phyloP scores from a whole-genome alignment of 768 basidiomycete genomes.

The Obba rivulosa region DNA sequence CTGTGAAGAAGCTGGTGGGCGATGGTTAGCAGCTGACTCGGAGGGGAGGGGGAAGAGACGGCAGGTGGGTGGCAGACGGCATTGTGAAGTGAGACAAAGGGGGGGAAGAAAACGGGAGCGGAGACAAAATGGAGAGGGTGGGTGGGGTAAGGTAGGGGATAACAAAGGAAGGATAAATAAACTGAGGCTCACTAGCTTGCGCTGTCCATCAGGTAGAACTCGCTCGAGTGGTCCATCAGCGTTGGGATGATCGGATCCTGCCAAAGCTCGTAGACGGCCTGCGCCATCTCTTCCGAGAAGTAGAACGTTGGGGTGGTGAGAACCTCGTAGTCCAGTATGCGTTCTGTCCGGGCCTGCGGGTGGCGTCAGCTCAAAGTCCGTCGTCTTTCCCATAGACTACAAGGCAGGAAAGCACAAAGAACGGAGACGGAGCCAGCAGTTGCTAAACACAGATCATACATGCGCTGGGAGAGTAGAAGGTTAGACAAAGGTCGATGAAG shows the following conservation, averaged over 20 bases:
- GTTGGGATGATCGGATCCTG: conserved; percentile 53
- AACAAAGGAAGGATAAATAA: not conserved
- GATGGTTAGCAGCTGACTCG: not conserved
- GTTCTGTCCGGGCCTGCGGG: conserved; percentile 40
- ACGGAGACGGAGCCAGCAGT: conserved; percentile 4
- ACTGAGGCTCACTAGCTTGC: conserved; percentile 72
- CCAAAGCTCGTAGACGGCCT: conserved; percentile 65
- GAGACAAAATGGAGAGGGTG: not conserved
- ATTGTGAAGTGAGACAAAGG: not conserved
- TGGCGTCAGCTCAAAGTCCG: conserved; percentile 17
- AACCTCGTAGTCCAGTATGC: conserved; percentile 54
- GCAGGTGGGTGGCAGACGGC: too few species aligned
- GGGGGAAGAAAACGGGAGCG: not conserved
- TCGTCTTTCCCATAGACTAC: too few species aligned
- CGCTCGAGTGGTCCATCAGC: conserved; percentile 53
- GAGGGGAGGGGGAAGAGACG: not conserved
- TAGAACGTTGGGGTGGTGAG: conserved; percentile 37
- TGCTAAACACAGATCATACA: too few species aligned
- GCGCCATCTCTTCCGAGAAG: conserved; percentile 60
- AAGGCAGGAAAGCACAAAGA: not conserved
- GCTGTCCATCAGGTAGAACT: conserved; percentile 95
- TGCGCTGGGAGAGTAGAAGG: not conserved
- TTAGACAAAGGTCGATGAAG: too few species aligned
- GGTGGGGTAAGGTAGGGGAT: too few species aligned
- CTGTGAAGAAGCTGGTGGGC: conserved; percentile 68